Conservation (phyloP, 306 rosid genomes). For the Pyrus pyrifolia region DNA sequence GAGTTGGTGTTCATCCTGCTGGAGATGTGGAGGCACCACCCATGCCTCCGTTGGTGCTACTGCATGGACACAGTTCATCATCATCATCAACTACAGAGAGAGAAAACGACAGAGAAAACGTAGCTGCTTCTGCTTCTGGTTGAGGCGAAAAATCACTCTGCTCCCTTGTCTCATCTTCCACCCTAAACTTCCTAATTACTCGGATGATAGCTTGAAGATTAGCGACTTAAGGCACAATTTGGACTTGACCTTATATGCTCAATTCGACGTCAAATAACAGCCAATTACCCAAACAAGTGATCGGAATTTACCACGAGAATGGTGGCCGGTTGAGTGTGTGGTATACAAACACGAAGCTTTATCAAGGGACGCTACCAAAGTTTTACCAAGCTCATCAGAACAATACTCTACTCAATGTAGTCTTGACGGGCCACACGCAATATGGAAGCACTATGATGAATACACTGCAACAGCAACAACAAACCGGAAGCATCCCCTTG, state of each 20-base stretch:
- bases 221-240: slow-evolving; percentile 54
- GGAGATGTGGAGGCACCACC: slow-evolving; percentile 39
- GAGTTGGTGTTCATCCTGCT: slow-evolving; percentile 62
- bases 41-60: slow-evolving; percentile 11
- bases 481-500: slow-evolving; percentile 66
- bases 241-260: slow-evolving; percentile 66
- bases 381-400: slow-evolving; percentile 90
- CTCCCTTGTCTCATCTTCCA: slow-evolving; percentile 50
- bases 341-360: slow-evolving; percentile 59
- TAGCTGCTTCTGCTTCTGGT: background rate
- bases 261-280: slow-evolving; percentile 70
- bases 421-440: slow-evolving; percentile 63
- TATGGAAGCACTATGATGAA: slow-evolving; percentile 60
- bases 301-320: slow-evolving; percentile 71
- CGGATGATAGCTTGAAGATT: slow-evolving; percentile 53
- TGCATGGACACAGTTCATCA: background rate
- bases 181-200: slow-evolving; percentile 78
- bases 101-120: slow-evolving; percentile 18
- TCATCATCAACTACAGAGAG: background rate
- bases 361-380: slow-evolving; percentile 62
- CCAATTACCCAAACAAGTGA: slow-evolving; percentile 69
- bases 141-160: slow-evolving; percentile 15
- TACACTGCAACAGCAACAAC: slow-evolving; percentile 75
- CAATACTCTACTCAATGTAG: slow-evolving; percentile 56
- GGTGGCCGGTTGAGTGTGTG: slow-evolving; percentile 73